Percentiles rank a stretch among this genome's conserved stretches.
Conservation (phyloP, 257 asterid genomes). For the Solanum pimpinellifolium region DNA sequence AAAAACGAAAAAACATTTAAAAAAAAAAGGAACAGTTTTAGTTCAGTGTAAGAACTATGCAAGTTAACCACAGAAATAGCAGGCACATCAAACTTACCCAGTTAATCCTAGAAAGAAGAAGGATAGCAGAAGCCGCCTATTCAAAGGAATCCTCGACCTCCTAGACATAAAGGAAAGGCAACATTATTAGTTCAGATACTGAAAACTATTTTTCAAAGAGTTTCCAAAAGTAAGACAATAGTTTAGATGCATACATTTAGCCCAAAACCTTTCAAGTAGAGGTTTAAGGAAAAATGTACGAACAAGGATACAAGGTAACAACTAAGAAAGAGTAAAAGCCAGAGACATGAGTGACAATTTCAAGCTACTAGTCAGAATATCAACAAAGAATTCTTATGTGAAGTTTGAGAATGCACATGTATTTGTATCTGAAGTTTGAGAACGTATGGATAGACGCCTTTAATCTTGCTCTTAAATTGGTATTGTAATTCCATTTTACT, state of each 20-base stretch:
- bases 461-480: background rate
- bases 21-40: background rate
- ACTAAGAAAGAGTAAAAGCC: background rate
- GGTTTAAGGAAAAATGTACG: background rate
- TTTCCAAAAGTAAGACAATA: background rate
- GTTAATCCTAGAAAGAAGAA: conserved; percentile 96
- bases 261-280: background rate
- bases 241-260: background rate
- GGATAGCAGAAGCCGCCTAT: conserved; percentile 46
- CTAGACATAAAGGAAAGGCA: conserved; percentile 26
- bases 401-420: background rate
- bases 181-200: background rate
- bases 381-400: background rate
- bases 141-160: conserved; percentile 59
- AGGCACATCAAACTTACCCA: conserved; percentile 49
- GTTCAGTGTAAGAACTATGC: background rate
- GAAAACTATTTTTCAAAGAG: background rate
- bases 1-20: background rate
- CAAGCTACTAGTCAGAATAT: background rate
- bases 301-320: background rate
- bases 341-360: background rate
- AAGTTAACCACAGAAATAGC: background rate
- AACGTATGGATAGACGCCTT: background rate
- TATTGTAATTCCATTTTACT: background rate
- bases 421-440: background rate